Percentiles rank a stretch among this genome's conserved stretches.
phyloP scores from a whole-genome alignment of 495 filamentous ascomycete genomes.

The Neurospora intermedia region DNA sequence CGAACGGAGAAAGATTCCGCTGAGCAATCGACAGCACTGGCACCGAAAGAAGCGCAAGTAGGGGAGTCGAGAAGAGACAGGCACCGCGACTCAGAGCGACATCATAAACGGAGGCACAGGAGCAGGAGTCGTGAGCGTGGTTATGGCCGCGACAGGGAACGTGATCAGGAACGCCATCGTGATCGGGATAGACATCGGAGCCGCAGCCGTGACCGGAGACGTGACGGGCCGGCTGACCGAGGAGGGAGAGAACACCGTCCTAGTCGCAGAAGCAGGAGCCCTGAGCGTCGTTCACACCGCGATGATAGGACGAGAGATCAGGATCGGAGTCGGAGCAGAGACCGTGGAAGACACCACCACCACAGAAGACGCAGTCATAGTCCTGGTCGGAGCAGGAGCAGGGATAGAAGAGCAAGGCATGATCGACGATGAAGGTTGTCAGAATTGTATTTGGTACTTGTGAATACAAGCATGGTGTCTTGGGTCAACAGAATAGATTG shows the following conservation, averaged over 20 bases:
- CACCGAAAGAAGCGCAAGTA: constrained; percentile 6
- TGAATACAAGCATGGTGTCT: neutral
- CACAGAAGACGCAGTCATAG: constrained; percentile 2
- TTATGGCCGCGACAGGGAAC: constrained; percentile 8
- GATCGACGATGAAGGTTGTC: neutral
- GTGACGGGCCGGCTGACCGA: constrained; percentile 4
- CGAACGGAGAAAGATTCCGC: constrained; percentile 6
- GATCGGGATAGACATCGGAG: constrained; percentile 22
- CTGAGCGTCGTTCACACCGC: constrained; percentile 7
- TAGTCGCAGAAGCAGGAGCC: constrained; percentile 22
- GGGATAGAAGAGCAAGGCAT: constrained; percentile 5
- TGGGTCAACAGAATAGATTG: neutral
- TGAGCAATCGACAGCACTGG: neutral
- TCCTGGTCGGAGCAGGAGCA: constrained; percentile 21
- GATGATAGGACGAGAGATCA: constrained; percentile 6
- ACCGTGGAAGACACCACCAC: constrained; percentile 1
- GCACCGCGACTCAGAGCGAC: constrained; percentile 23
- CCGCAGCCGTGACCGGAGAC: constrained; percentile 26
- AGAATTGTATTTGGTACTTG: neutral
- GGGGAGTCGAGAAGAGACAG: constrained; percentile 15
- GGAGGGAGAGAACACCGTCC: constrained; percentile 1
- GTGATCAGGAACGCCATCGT: constrained; percentile 8
- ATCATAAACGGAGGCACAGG: constrained; percentile 27
- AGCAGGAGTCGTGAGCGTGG: constrained; percentile 16
- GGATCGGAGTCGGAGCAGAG: constrained; percentile 8